Percentiles rank a stretch among this genome's conserved stretches.
These are phyloP conservation scores for Pilaira anomala DNA, from an alignment of 192 early-diverging fungal genomes.

Conservation along the genomic window DNA sequence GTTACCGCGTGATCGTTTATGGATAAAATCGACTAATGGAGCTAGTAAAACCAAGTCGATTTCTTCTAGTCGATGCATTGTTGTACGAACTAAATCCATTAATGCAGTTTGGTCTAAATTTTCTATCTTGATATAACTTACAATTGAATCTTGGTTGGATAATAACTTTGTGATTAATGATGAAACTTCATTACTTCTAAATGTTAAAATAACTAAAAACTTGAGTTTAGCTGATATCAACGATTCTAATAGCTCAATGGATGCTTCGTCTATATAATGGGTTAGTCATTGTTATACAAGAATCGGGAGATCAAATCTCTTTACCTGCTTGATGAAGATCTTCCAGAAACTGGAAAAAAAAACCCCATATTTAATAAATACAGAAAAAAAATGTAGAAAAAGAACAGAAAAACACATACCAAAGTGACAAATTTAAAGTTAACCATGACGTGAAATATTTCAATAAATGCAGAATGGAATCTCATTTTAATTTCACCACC, in stretches of 20 bases:
- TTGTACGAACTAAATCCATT: slow-evolving; percentile 23
- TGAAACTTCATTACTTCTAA: slow-evolving; percentile 9
- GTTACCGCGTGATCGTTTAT: slow-evolving; percentile 22
- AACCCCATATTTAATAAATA: background rate
- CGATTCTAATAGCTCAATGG: slow-evolving; percentile 30
- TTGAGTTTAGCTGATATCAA: slow-evolving; percentile 21
- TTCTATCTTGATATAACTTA: slow-evolving; percentile 23
- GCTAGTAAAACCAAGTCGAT: slow-evolving; percentile 17
- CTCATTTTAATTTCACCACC: slow-evolving; percentile 29
- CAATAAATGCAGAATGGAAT: slow-evolving; percentile 31
- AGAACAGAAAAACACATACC: slow-evolving; percentile 15
- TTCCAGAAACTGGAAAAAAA: slow-evolving; percentile 33
- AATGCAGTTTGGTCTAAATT: slow-evolving; percentile 28
- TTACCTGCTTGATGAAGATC: slow-evolving; percentile 40
- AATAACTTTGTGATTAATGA: background rate
- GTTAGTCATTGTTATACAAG: background rate
- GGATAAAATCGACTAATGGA: slow-evolving; percentile 32
- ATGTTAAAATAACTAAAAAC: slow-evolving; percentile 27
- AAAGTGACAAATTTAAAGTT: slow-evolving; percentile 34
- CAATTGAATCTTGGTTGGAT: slow-evolving; percentile 19
- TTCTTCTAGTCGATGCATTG: slow-evolving; percentile 29
- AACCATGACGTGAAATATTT: slow-evolving; percentile 35
- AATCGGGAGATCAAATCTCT: background rate
- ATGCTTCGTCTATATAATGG: slow-evolving; percentile 28
- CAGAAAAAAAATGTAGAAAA: background rate